Base-by-base conservation (phyloP, 257 asterid species). In the Voacanga thouarsii region DNA sequence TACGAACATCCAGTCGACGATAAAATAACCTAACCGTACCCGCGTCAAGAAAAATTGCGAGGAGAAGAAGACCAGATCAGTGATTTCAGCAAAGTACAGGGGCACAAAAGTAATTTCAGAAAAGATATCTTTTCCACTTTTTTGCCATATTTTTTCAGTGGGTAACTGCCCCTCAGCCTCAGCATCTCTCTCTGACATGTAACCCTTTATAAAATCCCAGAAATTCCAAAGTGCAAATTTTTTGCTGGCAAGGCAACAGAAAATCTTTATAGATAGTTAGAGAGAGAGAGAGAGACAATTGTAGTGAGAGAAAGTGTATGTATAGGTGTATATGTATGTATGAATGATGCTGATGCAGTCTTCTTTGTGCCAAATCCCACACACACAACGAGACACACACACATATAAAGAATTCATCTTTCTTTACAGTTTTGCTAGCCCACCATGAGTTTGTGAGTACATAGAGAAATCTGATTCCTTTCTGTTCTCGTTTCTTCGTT, bases 381-480 rank as follows among this genome's bases (percentile, higher is more conserved):
- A 72, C 23, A 72, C 41, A 66, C 71, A 66, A 64, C 15, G 70
- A 39, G 37, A 55, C 21, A 55, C 53, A 39, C 60, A 55, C 21
- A 55, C 53, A 39, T 60, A 66, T 49, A 69, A 75, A 80, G 39
- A 68, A 67, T 56, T 21, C 16, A 28, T 71, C 64, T 71, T 55
- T 56, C 4, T 81, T 47, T 83, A 68, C 43, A 61, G 49, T 57
- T 53, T 57, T 82, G 79, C 75, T 71, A 80, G 75, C 55, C 72
- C 74, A 65, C 41, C 56, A 71, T 77, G 55, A 45, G 37, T 33
- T 33, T 33, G 37, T 33, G 37, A 2, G 67, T 75, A 63, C 78
- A 53, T 64, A 74, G 68, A 68, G 63, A 78, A 63, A 33, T 68
- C 84, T 73, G 78, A 70, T 78, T 87, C 88, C 56, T 64, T 66